Percentiles rank a stretch among this genome's conserved stretches.
phyloP scores from a whole-genome alignment of 768 basidiomycete species.

The Omphalotus guepiniiformis region DNA sequence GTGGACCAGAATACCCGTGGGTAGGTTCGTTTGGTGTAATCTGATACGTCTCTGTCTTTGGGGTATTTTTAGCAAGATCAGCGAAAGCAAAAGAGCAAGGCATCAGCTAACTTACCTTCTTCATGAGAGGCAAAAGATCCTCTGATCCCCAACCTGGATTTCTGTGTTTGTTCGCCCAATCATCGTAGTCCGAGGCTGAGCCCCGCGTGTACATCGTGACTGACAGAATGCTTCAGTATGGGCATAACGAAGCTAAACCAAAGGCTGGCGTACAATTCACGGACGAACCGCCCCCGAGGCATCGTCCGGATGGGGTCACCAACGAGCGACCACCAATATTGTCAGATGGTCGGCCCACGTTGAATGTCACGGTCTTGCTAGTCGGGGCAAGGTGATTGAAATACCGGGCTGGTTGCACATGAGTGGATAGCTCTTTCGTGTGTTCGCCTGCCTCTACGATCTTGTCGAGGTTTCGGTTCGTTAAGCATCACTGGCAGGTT shows the following conservation, averaged over 20 bases:
- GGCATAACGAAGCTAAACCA: neutral
- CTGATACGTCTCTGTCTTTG: constrained; percentile 40
- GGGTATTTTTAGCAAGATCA: constrained; percentile 4
- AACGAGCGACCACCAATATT: constrained; percentile 38
- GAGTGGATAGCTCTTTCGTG: constrained; percentile 38
- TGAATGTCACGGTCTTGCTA: constrained; percentile 39
- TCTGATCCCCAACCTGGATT: constrained; percentile 62
- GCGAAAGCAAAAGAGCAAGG: neutral
- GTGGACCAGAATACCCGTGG: constrained; percentile 48
- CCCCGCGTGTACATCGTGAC: constrained; percentile 56
- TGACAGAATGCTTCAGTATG: constrained; percentile 11
- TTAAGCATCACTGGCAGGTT: neutral
- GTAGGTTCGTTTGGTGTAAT: constrained; percentile 19
- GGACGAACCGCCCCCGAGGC: constrained; percentile 58
- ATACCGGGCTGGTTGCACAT: constrained; percentile 53
- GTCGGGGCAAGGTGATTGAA: constrained; percentile 35
- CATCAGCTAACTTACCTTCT: constrained; percentile 40
- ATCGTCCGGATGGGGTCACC: constrained; percentile 42
- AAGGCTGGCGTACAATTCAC: constrained; percentile 46
- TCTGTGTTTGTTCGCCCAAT: constrained; percentile 47
- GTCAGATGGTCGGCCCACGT: constrained; percentile 40
- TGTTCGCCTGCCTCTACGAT: constrained; percentile 57
- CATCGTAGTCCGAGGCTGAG: constrained; percentile 60
- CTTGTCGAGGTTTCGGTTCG: constrained; percentile 20
- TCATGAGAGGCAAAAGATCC: constrained; percentile 52